Percentiles rank a stretch among this genome's conserved stretches.
Evolutionary conservation across 2,329 filamentous ascomycete genomes (phyloP).

Genomic region (Arachnopeziza araneosa): DNA sequence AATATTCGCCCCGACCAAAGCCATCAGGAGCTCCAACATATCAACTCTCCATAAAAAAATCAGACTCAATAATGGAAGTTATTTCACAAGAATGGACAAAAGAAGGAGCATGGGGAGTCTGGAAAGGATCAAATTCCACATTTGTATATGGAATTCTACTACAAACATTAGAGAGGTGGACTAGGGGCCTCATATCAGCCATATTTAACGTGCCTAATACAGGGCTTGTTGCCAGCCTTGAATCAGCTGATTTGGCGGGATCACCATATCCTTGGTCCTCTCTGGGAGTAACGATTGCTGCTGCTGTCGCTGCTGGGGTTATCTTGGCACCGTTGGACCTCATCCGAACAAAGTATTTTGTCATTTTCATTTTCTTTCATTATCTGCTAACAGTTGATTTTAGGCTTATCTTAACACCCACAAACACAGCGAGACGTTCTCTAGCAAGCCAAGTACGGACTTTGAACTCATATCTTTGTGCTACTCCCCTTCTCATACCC

Average conservation of each 20-base stretch:
- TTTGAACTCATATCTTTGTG: conserved; percentile 72
- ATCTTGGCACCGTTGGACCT: conserved; percentile 84
- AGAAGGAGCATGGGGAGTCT: conserved; percentile 85
- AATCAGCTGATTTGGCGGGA: conserved; percentile 60
- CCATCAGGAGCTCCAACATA: conserved; percentile 40
- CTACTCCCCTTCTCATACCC: conserved; percentile 67
- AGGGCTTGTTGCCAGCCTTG: conserved; percentile 48
- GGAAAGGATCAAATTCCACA: conserved; percentile 89
- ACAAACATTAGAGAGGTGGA: conserved; percentile 86
- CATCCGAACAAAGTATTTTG: conserved; percentile 62
- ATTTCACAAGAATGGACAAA: conserved; percentile 84
- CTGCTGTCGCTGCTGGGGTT: conserved; percentile 67
- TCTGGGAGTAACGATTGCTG: conserved; percentile 63
- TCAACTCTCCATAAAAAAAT: conserved; percentile 64
- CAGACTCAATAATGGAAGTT: conserved; percentile 80
- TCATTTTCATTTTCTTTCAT: background rate
- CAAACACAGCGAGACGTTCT: conserved; percentile 70
- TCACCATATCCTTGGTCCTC: conserved; percentile 79
- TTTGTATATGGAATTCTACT: conserved; percentile 87
- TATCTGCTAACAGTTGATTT: conserved; percentile 26
- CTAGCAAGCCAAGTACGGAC: conserved; percentile 65
- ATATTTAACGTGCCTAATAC: conserved; percentile 85
- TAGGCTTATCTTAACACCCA: conserved; percentile 77
- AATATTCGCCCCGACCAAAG: conserved; percentile 30
- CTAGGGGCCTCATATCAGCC: conserved; percentile 82